phyloP scores from a whole-genome alignment of 2,329 filamentous ascomycete species.

The Monosporascus ibericus region DNA sequence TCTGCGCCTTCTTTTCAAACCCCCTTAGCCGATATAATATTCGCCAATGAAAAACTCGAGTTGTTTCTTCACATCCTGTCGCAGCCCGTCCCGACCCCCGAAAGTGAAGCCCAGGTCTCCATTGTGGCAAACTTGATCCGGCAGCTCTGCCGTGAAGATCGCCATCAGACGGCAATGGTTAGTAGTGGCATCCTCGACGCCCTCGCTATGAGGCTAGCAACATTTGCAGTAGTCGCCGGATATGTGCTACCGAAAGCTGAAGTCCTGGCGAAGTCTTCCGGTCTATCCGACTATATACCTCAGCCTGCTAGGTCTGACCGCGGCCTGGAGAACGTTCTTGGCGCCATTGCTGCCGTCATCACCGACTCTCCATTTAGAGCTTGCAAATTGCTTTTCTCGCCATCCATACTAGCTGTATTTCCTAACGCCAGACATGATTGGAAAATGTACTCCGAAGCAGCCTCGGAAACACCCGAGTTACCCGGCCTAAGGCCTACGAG shows the following conservation, averaged over 20 bases:
- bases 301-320: constrained; percentile 51
- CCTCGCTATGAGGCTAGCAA: constrained; percentile 67
- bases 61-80: constrained; percentile 61
- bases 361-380: constrained; percentile 73
- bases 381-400: constrained; percentile 63
- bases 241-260: constrained; percentile 63
- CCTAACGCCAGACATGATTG: constrained; percentile 51
- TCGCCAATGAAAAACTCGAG: constrained; percentile 54
- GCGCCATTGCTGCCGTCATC: constrained; percentile 71
- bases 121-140: constrained; percentile 52
- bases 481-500: constrained; percentile 42
- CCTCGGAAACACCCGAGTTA: constrained; percentile 48
- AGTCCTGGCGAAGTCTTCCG: constrained; percentile 45
- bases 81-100: constrained; percentile 45
- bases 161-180: constrained; percentile 65
- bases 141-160: constrained; percentile 60
- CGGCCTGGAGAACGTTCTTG: constrained; percentile 63
- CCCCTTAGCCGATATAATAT: constrained; percentile 58
- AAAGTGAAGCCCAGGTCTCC: constrained; percentile 55
- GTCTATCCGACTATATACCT: constrained; percentile 53
- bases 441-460: constrained; percentile 39
- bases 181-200: constrained; percentile 71
- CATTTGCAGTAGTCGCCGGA: constrained; percentile 61
- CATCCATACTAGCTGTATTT: constrained; percentile 63
- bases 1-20: constrained; percentile 47